phyloP scores from a whole-genome alignment of 345 rosid genomes.

The Heritiera littoralis region DNA sequence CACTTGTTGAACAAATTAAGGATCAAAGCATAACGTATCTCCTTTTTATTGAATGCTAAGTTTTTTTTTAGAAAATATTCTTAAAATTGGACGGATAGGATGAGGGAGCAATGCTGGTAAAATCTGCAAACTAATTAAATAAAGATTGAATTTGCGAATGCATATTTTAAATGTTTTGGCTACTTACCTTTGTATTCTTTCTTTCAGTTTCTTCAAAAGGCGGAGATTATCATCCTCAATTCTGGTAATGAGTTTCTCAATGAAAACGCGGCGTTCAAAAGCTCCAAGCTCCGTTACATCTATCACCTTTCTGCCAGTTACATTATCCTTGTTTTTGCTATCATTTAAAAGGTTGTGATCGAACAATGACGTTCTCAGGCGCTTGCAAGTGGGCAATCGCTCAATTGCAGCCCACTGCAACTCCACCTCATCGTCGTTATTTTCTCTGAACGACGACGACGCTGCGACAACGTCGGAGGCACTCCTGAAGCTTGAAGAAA shows the following conservation, averaged over 20 bases:
- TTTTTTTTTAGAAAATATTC: no score
- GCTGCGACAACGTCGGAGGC: not conserved
- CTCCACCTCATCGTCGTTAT: conserved; percentile 33
- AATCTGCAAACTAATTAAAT: no score
- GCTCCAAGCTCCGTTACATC: conserved; percentile 45
- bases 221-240: conserved; percentile 45
- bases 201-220: conserved; percentile 39
- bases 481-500: not conserved
- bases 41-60: not conserved
- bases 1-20: not conserved
- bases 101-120: not conserved
- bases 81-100: not conserved
- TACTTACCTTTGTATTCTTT: conserved; percentile 42
- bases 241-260: conserved; percentile 38
- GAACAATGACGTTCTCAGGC: conserved; percentile 33
- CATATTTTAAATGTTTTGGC: not conserved
- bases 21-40: not conserved
- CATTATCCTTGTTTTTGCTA: not conserved
- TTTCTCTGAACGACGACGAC: conserved; percentile 6
- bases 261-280: conserved; percentile 35
- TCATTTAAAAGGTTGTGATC: conserved; percentile 9
- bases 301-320: conserved; percentile 13
- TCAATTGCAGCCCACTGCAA: conserved; percentile 51
- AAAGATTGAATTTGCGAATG: no score
- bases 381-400: conserved; percentile 39